These are phyloP conservation scores for Iris pallida DNA, from an alignment of 116 monocot species.

Conservation along the genomic window DNA sequence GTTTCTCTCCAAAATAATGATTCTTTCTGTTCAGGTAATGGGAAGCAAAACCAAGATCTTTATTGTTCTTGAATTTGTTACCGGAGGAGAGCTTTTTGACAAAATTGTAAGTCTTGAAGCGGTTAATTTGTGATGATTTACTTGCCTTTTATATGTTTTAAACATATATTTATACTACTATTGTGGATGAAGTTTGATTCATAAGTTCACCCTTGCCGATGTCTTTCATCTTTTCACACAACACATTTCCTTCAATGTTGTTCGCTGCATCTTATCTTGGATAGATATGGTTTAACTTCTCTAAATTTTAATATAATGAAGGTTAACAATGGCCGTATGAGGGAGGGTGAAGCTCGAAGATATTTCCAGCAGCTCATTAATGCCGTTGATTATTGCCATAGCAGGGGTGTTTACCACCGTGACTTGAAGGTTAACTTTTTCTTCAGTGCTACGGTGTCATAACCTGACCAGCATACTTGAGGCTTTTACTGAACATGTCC, in stretches of 20 bases:
- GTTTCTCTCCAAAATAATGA: neutral
- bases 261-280: neutral
- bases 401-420: constrained; percentile 83
- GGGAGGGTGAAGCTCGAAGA: constrained; percentile 68
- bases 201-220: neutral
- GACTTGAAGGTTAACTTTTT: constrained; percentile 22
- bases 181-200: neutral
- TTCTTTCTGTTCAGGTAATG: constrained; percentile 18
- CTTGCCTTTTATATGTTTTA: neutral
- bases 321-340: constrained; percentile 80
- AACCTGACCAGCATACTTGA: neutral
- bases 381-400: constrained; percentile 93
- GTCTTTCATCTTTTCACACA: neutral
- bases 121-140: neutral
- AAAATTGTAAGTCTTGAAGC: constrained; percentile 67
- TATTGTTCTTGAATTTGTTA: constrained; percentile 80
- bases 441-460: neutral
- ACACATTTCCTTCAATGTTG: neutral
- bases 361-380: constrained; percentile 87
- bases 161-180: neutral
- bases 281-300: neutral
- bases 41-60: constrained; percentile 92
- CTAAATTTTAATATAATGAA: constrained; percentile 11
- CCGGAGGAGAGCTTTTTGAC: constrained; percentile 88
- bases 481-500: neutral